Evolutionary conservation across 2,329 filamentous ascomycete species (phyloP).

Genomic region (Stachybotrys chlorohalonatus): DNA sequence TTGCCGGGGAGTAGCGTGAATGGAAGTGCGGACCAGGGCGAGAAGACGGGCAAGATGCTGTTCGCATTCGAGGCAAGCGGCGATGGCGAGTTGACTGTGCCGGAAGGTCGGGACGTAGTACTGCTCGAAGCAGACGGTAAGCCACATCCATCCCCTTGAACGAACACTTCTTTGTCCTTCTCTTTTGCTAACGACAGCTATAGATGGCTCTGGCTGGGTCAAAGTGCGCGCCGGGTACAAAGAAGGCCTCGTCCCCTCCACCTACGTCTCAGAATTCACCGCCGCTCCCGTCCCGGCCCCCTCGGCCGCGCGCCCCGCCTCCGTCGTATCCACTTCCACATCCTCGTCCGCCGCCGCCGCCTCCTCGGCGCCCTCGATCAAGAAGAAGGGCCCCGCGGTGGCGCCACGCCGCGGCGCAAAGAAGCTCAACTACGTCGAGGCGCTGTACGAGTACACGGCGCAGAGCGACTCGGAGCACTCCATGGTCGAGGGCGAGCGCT

Average conservation of each 20-base stretch:
- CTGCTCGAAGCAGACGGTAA: constrained; percentile 84
- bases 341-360: constrained; percentile 23
- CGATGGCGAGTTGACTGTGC: constrained; percentile 71
- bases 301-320: constrained; percentile 54
- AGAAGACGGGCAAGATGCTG: constrained; percentile 75
- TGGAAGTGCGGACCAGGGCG: constrained; percentile 23
- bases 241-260: constrained; percentile 79
- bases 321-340: constrained; percentile 66
- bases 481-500: constrained; percentile 84
- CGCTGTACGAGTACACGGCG: constrained; percentile 84
- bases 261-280: constrained; percentile 66
- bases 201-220: constrained; percentile 88
- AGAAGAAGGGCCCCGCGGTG: constrained; percentile 87
- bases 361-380: constrained; percentile 27
- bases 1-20: constrained; percentile 44
- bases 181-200: background rate
- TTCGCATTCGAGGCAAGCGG: constrained; percentile 77
- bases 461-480: constrained; percentile 79
- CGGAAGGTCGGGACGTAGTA: constrained; percentile 68
- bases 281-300: constrained; percentile 28
- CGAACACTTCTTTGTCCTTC: constrained; percentile 1
- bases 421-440: constrained; percentile 88
- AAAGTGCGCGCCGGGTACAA: constrained; percentile 67
- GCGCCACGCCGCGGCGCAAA: constrained; percentile 86
- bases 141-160: constrained; percentile 17